Base-by-base conservation (phyloP, 2,329 filamentous ascomycete genomes). In the Drechslera avenae region DNA sequence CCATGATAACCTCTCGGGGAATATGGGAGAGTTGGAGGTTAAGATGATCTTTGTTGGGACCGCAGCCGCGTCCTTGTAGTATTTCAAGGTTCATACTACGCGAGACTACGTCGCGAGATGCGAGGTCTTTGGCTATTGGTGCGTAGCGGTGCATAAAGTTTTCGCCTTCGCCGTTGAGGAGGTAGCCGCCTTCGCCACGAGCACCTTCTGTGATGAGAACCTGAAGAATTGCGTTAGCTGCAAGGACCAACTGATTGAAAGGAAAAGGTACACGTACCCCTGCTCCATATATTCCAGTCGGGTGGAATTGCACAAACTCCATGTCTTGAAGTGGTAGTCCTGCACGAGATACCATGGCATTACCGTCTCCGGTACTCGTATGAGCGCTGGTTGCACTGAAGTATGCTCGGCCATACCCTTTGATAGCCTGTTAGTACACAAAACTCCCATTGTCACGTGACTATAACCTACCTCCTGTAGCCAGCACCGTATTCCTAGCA, bases 101-200 rank as follows among this genome's bases (percentile, higher is more conserved):
- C 2, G 73, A 75, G 1, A 80, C 78, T 2, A 80, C 78, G 36
- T 81, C 78, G 52, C 78, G 64, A 2, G 75, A 78, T 19, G 78
- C 78, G 6, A 81, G 72, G 51, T 80, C 78, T 55, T 79, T 79
- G 0, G 78, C 78, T 13, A 77, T 79, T 4, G 78, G 78, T 2
- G 78, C 78, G 46, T 81, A 81, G n/a, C 77, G 71, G 52, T 80
- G 75, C 78, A 81, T 80, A 51, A 81, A 81, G 17, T 76, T 70
- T 53, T 81, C 78, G 39, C 78, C 78, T 60, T 78, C 66, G 9
- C 63, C 62, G 57, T 80, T 81, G n/a, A 80, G 70, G 1, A 80
- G 72, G 49, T 79, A 80, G 16, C 78, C 78, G 30, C 78, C 78
- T 67, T 80, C 78, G 23, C 78, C 78, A 39, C 78, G 71, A 13